Conservation (phyloP, 768 basidiomycete genomes). For the Gymnopilus junonius region DNA sequence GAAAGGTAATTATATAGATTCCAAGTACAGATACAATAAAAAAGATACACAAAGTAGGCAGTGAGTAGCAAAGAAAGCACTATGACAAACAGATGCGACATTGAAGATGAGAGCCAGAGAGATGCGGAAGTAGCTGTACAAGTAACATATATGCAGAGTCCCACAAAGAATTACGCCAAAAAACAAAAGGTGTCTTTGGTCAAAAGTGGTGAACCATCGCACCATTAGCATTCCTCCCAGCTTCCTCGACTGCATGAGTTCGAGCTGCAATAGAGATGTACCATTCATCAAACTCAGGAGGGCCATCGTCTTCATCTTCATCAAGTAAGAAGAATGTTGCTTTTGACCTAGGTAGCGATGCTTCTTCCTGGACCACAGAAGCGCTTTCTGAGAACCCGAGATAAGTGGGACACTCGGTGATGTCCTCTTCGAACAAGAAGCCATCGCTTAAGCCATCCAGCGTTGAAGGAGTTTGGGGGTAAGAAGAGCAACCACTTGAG, state of each 20-base stretch:
- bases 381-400: not conserved
- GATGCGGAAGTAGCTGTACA: not conserved
- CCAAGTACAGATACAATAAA: not conserved
- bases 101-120: not conserved
- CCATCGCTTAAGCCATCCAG: conserved; percentile 20
- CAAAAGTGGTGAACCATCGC: not conserved
- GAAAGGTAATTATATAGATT: not conserved
- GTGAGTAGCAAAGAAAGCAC: not conserved
- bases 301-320: conserved; percentile 35
- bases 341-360: conserved; percentile 1
- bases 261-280: conserved; percentile 32
- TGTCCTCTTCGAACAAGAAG: conserved; percentile 16
- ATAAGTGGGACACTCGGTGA: not conserved
- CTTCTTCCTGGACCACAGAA: not conserved
- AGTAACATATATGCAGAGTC: not conserved
- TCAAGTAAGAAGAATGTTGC: conserved; percentile 21
- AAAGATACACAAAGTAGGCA: not conserved
- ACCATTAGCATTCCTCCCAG: not conserved
- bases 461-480: conserved; percentile 26
- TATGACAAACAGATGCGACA: not conserved
- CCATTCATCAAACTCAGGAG: conserved; percentile 48
- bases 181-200: not conserved
- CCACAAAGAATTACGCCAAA: not conserved
- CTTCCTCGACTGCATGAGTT: conserved; percentile 4
- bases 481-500: conserved; percentile 10